Evolutionary conservation across 805 yeast genomes (phyloP), one percentile per base, ranked within the genome.

Genomic region (Myxozyma lipomycoides): DNA sequence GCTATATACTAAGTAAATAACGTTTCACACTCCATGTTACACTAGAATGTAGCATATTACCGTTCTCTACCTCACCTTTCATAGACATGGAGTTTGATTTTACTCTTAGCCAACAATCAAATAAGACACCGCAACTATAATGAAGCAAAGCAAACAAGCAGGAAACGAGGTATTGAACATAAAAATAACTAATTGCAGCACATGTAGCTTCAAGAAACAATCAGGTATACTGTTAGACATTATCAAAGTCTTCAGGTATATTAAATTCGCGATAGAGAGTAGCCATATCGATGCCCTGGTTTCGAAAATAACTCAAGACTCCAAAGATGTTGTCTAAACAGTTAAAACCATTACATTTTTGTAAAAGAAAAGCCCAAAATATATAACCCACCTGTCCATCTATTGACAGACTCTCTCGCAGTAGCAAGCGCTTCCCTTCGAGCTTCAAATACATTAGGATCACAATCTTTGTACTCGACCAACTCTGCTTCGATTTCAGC

Each of bases 201-300:
- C n/a, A n/a, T n/a, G n/a, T n/a, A n/a, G n/a, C n/a, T n/a, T n/a
- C n/a, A n/a, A n/a, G n/a, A n/a, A n/a, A n/a, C n/a, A n/a, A n/a
- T n/a, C n/a, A n/a, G n/a, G n/a, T n/a, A n/a, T 17, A 30, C n/a
- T 7, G 4, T 35, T 21, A 28, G 9, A 46, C 19, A 7, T 68
- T 67, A 2, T 54, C 58, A 45, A 73, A 71, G 48, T 73, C 78
- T 3, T 67, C 70, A 0, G 82, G 80, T 3, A 77, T 67, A 3
- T 64, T 69, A 38, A 76, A 62, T 56, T 76, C 78, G 17, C 63
- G 51, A 23, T 68, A 60, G 19, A 78, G 62, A 18, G 58, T 60
- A 4, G 55, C 52, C 15, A 68, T 51, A 3, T 61, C 60, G 7
- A 74, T 58, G 4, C 64, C 67, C 17, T 64, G 62, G 17, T 60